Percentiles rank a stretch among this genome's conserved stretches.
These are phyloP conservation scores for Diutina pseudorugosa DNA, from an alignment of 1,139 yeast species.

Conservation along the genomic window DNA sequence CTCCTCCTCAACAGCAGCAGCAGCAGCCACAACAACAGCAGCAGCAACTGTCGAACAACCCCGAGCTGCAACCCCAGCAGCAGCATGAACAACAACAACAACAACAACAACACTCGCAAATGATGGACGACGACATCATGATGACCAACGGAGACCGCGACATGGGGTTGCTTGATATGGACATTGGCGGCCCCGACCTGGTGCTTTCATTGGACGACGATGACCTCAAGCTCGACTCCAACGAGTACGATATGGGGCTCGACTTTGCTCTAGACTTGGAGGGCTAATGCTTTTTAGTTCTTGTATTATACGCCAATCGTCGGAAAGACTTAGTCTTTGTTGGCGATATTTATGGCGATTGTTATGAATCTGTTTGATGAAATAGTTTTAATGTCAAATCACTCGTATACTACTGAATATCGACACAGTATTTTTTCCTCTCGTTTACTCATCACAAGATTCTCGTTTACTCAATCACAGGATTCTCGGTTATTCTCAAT, in stretches of 20 bases:
- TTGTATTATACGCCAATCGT: not conserved
- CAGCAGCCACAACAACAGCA: not conserved
- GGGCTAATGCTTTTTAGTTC: not conserved
- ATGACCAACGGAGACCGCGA: slow-evolving; percentile 2
- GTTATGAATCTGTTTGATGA: not conserved
- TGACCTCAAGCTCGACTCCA: not conserved
- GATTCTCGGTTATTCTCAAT: no score
- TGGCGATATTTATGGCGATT: no score
- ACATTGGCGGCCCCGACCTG: not conserved
- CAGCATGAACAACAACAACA: not conserved
- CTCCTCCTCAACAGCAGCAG: not conserved
- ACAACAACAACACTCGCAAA: not conserved
- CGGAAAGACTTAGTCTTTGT: no score
- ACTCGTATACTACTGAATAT: not conserved
- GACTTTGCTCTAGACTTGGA: slow-evolving; percentile 2
- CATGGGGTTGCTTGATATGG: slow-evolving; percentile 3
- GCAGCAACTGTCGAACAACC: not conserved
- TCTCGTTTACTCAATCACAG: no score
- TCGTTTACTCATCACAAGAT: no score
- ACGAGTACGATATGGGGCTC: slow-evolving; percentile 3
- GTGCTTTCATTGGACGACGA: slow-evolving; percentile 1
- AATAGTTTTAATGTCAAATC: not conserved
- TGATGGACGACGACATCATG: not conserved
- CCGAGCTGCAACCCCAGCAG: not conserved
- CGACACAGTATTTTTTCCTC: no score